phyloP scores from a whole-genome alignment of 805 yeast genomes.

The Candida oleophila region DNA sequence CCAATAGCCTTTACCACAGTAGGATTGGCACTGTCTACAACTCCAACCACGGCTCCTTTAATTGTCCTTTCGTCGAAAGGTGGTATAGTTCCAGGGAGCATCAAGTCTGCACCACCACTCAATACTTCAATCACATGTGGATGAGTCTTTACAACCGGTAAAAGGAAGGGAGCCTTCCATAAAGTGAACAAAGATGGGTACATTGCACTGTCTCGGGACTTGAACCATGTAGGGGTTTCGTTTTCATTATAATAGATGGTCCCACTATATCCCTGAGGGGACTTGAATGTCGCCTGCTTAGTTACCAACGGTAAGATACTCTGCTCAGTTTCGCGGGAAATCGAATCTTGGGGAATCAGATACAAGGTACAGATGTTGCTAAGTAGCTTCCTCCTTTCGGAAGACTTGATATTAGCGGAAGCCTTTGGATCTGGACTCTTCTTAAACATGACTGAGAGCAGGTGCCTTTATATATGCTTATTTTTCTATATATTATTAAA shows the following conservation, averaged over 20 bases:
- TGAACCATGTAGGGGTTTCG: constrained; percentile 73
- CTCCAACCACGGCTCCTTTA: constrained; percentile 65
- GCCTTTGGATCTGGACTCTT: constrained; percentile 66
- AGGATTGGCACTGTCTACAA: constrained; percentile 62
- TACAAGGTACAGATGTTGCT: constrained; percentile 42
- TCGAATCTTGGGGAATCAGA: constrained; percentile 33
- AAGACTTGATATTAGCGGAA: constrained; percentile 73
- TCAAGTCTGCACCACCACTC: constrained; percentile 76
- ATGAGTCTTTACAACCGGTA: constrained; percentile 73
- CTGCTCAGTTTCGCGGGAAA: constrained; percentile 42
- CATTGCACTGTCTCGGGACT: constrained; percentile 49
- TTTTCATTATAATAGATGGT: constrained; percentile 61
- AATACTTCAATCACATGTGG: constrained; percentile 68
- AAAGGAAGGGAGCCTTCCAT: constrained; percentile 65
- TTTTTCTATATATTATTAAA: too few species aligned
- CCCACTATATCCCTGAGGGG: constrained; percentile 53
- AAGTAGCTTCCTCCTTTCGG: constrained; percentile 66
- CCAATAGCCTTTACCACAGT: constrained; percentile 74
- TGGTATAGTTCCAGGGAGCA: constrained; percentile 69
- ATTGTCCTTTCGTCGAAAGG: constrained; percentile 52
- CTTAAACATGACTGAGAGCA: constrained; percentile 44
- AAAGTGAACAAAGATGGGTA: constrained; percentile 73
- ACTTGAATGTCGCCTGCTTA: constrained; percentile 63
- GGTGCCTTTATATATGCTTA: too few species aligned
- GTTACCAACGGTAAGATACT: constrained; percentile 51